phyloP scores from a whole-genome alignment of 306 rosid genomes.

The Medicago ruthenica region DNA sequence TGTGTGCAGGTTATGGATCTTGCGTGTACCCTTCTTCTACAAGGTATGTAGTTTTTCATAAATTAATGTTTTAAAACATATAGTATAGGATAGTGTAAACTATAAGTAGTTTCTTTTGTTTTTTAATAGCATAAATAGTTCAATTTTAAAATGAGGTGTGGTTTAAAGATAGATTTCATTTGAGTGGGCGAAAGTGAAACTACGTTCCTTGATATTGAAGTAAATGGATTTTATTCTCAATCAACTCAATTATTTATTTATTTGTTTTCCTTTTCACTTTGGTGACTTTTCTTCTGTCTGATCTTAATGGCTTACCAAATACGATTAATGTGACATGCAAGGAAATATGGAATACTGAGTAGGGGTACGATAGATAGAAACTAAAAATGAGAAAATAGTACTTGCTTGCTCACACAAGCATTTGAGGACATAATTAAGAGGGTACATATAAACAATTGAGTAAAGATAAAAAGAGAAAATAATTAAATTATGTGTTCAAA shows the following conservation, averaged over 20 bases:
- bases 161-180: no score
- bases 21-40: slow-evolving; percentile 83
- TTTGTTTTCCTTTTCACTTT: slow-evolving; percentile 14
- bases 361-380: background rate
- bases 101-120: background rate
- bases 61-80: background rate
- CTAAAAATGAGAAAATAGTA: background rate
- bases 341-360: background rate
- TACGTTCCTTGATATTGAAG: slow-evolving; percentile 71
- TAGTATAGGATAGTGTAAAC: background rate
- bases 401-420: no score
- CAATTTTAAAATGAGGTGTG: no score
- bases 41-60: slow-evolving; percentile 54
- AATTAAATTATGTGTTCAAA: no score
- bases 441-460: no score
- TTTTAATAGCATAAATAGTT: no score
- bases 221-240: slow-evolving; percentile 48
- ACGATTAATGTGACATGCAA: background rate
- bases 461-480: no score
- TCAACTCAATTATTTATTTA: background rate
- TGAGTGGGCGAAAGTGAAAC: slow-evolving; percentile 1
- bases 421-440: no score
- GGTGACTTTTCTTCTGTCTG: slow-evolving; percentile 38
- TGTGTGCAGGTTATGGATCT: slow-evolving; percentile 94
- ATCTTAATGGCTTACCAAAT: slow-evolving; percentile 34